Evolutionary conservation across 1,139 yeast genomes (phyloP), one percentile per base, ranked within the genome.

Genomic region (Suzukiozyma palmioleophila): DNA sequence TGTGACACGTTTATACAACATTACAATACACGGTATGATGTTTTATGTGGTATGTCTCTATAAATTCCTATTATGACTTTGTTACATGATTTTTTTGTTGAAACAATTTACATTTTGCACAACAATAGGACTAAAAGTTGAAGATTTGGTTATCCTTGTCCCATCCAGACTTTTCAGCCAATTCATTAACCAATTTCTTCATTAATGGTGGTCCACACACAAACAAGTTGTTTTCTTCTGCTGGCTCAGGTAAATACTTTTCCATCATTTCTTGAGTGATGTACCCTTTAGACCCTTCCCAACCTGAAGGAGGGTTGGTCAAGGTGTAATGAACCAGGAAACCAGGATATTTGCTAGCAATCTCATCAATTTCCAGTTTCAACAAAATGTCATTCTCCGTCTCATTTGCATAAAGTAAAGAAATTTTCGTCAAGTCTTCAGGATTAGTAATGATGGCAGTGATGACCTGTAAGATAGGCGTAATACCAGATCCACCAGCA

Each of bases 401-500:
- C 51, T 82, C 84, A 51, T 84, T 84, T 35, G 87, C 89, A 56
- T 73, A 84, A 41, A 84, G 67, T 47, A 84, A 62, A 2, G 77
- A 67, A 40, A 84, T 69, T 42, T 72, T 71, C 32, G 90, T 83
- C 33, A 56, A 34, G 56, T 84, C 90, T 39, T 73, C 79, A 8
- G 86, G 81, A 32, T 81, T 78, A 24, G 89, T 83, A 43, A 83
- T 77, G 39, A 79, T 77, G 35, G 75, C 66, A 30, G 81, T 77
- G 40, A 78, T 64, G 11, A 84, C 83, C 56, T 84, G 89, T 45
- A 84, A 68, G 52, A 83, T 79, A 18, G 94, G 92, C 11, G 94
- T 84, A 43, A 84, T 81, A 40, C 92, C 92, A 0, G 89, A 78
- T 12, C 92, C 92, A 50, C 90, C 92, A n/a, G 90, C 90, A 49